Evolutionary conservation across 495 filamentous ascomycete species (phyloP), one percentile per base, ranked within the genome.

Genomic region (Penicillium argentinense): DNA sequence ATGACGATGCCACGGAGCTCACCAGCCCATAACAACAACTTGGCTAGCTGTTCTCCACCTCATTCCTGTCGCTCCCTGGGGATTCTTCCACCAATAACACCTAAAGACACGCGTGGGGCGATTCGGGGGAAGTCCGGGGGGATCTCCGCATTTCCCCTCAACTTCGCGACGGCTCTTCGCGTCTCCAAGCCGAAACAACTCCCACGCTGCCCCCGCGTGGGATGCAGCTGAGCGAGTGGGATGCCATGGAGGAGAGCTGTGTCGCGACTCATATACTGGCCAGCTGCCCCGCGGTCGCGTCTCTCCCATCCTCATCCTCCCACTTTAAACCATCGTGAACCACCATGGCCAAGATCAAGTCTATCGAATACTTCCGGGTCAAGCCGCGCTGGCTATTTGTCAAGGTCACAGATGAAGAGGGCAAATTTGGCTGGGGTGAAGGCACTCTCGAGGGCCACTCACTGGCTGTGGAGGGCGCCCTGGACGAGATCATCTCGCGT

Each of bases 311-410:
- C n/a, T n/a, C n/a, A n/a, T 21, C 16, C 21, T 18, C 11, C 9
- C 17, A 36, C 39, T 8, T 14, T 12, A 11, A 13, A 9, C 13
- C 13, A n/a, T n/a, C 11, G 8, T 21, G n/a, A 8, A 3, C 8
- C 28, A 47, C 12, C 46, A 90, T 89, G 86, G 75, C 72, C 3
- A 85, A 80, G 59, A 89, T 89, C 47, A 75, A 75, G 39, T 75
- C 66, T n/a, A 82, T 90, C 39, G 86, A 89, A 53, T 87, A 89
- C 58, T 90, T 89, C 57, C 80, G 86, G 16, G 80, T 90, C n/a
- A 79, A 82, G 7, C 87, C 86, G 12, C 75, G 86, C 22, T 92
- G 88, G 88, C 75, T 92, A 8, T 91, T 92, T 47, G 88, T 91
- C 47, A 91, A 90, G 58, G 74, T 91, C 53, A 81, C 75, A 19